Percentiles rank a stretch among this genome's conserved stretches.
phyloP scores from a whole-genome alignment of 2,329 filamentous ascomycete genomes.

The Phaeophleospora eucalypticola region DNA sequence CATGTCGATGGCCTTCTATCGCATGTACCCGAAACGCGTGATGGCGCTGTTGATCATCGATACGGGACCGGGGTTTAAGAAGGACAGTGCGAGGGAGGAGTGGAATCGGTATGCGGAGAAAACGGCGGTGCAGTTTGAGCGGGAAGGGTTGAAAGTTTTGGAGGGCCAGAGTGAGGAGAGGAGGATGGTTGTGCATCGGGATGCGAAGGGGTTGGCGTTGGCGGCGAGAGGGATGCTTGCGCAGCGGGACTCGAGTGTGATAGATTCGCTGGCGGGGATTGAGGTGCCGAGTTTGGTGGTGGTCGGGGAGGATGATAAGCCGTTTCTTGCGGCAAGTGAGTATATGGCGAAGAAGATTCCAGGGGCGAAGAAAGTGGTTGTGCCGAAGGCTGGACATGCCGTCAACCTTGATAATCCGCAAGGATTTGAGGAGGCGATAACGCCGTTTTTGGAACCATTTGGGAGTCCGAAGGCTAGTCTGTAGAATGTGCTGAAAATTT shows the following conservation, averaged over 20 bases:
- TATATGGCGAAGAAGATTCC: slow-evolving; percentile 31
- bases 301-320: slow-evolving; percentile 26
- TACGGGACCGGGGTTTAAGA: slow-evolving; percentile 28
- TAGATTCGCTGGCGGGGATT: slow-evolving; percentile 21
- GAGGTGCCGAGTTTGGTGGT: slow-evolving; percentile 24
- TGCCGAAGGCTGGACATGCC: slow-evolving; percentile 27
- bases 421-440: slow-evolving; percentile 21
- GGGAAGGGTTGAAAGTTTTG: slow-evolving; percentile 17
- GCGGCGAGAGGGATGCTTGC: slow-evolving; percentile 28
- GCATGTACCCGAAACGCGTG: slow-evolving; percentile 20
- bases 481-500: neutral
- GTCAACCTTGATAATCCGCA: slow-evolving; percentile 27
- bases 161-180: slow-evolving; percentile 15
- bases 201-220: slow-evolving; percentile 24
- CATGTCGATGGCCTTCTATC: slow-evolving; percentile 28
- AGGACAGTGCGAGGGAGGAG: slow-evolving; percentile 19
- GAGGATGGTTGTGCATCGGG: slow-evolving; percentile 16
- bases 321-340: slow-evolving; percentile 25
- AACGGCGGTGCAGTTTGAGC: slow-evolving; percentile 22
- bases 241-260: slow-evolving; percentile 23
- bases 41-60: slow-evolving; percentile 28
- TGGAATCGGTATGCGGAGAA: slow-evolving; percentile 25
- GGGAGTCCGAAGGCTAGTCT: slow-evolving; percentile 3
- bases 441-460: slow-evolving; percentile 9
- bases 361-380: slow-evolving; percentile 19